Evolutionary conservation across 1,284 basidiomycete genomes (phyloP).

Genomic region (Ceratobasidium sp.): DNA sequence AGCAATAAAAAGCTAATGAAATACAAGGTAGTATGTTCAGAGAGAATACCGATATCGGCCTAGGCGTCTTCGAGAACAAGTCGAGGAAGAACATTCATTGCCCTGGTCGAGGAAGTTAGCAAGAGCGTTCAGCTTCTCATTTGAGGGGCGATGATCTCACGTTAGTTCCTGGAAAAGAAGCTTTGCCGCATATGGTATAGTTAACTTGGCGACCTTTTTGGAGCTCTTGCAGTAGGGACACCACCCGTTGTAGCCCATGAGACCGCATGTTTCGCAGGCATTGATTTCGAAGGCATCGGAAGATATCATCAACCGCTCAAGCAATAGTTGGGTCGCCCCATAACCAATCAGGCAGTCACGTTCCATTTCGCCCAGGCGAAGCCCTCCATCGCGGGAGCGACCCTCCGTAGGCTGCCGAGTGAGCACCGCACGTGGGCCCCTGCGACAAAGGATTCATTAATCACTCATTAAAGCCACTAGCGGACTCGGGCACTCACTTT

Average conservation of each 20-base stretch:
- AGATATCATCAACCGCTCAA: conserved; percentile 97
- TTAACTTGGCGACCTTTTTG: conserved; percentile 93
- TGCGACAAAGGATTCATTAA: conserved; percentile 48
- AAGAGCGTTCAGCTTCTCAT: no score
- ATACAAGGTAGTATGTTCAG: background rate
- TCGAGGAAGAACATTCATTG: conserved; percentile 91
- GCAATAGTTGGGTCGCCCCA: conserved; percentile 91
- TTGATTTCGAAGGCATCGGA: conserved; percentile 97
- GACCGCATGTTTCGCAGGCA: conserved; percentile 91
- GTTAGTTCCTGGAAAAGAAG: conserved; percentile 84
- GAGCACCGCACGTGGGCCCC: conserved; percentile 93
- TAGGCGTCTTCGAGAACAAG: conserved; percentile 72
- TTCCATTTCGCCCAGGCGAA: conserved; percentile 99
- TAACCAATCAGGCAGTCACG: conserved; percentile 96
- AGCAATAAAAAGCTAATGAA: background rate
- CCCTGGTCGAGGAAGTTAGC: conserved; percentile 70
- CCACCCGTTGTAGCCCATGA: conserved; percentile 97
- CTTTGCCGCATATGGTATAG: conserved; percentile 98
- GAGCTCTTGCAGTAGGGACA: conserved; percentile 95
- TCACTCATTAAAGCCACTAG: background rate
- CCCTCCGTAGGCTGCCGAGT: conserved; percentile 99
- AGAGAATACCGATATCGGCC: background rate
- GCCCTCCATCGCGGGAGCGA: conserved; percentile 93
- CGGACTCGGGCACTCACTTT: conserved; percentile 58
- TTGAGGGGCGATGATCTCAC: background rate